Percentiles rank a stretch among this genome's conserved stretches.
Conservation (phyloP, 495 filamentous ascomycete genomes). For the Trichocladium uniseriatum region DNA sequence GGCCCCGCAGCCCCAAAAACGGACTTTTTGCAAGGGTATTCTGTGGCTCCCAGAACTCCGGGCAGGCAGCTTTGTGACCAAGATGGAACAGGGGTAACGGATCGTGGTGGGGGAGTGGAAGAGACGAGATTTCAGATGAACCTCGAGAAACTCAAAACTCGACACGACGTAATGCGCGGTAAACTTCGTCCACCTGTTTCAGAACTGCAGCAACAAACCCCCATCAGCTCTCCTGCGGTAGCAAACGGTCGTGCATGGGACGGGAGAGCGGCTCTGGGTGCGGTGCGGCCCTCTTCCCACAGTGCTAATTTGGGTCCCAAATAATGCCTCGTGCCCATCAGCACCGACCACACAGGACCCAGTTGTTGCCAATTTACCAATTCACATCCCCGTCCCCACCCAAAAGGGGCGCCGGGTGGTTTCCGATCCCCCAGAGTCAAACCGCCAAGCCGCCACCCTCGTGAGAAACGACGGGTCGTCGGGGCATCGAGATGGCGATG, state of each 20-base stretch:
- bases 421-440: constrained; percentile 3
- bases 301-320: background rate
- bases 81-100: background rate
- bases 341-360: too few relatives aligned
- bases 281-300: background rate
- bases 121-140: background rate
- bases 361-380: constrained; percentile 15
- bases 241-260: constrained; percentile 2
- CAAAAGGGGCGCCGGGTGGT: constrained; percentile 1
- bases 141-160: background rate
- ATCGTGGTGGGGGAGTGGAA: background rate
- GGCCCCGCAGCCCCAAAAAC: background rate
- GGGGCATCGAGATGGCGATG: constrained; percentile 4
- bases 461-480: background rate
- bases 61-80: background rate
- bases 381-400: constrained; percentile 8
- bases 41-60: background rate
- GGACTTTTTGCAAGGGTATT: background rate
- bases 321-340: constrained; percentile 9
- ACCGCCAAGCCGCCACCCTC: constrained; percentile 7
- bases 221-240: constrained; percentile 11
- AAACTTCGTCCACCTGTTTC: constrained; percentile 14
- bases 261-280: background rate
- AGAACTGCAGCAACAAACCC: constrained; percentile 7
- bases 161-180: background rate